Conservation (phyloP, 2,329 filamentous ascomycete genomes). For the Aspergillus tanneri region DNA sequence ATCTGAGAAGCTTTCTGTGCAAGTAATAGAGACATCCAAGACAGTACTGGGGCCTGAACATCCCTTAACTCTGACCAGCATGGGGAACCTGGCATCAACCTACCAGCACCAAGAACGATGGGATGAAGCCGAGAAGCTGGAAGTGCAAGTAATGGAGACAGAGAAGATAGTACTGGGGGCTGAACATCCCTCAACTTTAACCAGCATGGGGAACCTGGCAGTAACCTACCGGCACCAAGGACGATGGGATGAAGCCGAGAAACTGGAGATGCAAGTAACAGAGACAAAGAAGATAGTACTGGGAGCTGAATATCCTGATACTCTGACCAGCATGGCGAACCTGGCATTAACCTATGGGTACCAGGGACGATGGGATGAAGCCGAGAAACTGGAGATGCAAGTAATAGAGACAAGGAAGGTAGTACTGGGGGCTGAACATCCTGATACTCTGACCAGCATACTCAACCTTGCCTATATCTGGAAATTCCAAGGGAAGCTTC, state of each 20-base stretch:
- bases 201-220: too few species aligned
- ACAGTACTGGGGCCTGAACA: slow-evolving; percentile 2
- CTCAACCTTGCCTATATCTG: background rate
- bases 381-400: background rate
- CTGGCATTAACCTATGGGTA: background rate
- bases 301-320: too few species aligned
- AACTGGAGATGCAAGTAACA: too few species aligned
- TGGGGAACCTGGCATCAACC: too few species aligned
- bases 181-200: too few species aligned
- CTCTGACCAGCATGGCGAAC: background rate
- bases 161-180: too few species aligned
- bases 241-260: too few species aligned
- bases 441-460: slow-evolving; percentile 4
- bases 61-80: background rate
- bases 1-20: slow-evolving; percentile 4
- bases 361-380: slow-evolving; percentile 2
- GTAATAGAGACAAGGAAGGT: background rate
- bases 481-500: background rate
- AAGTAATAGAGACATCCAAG: slow-evolving; percentile 16
- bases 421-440: background rate
- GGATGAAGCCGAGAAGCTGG: too few species aligned
- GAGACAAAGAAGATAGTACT: too few species aligned
- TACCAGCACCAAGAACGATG: too few species aligned
- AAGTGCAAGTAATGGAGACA: too few species aligned
- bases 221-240: too few species aligned